A percentile compares a stretch with the other conserved stretches of the same genome.
phyloP scores from a whole-genome alignment of 305 asterid species.

The Fraxinus sp. region DNA sequence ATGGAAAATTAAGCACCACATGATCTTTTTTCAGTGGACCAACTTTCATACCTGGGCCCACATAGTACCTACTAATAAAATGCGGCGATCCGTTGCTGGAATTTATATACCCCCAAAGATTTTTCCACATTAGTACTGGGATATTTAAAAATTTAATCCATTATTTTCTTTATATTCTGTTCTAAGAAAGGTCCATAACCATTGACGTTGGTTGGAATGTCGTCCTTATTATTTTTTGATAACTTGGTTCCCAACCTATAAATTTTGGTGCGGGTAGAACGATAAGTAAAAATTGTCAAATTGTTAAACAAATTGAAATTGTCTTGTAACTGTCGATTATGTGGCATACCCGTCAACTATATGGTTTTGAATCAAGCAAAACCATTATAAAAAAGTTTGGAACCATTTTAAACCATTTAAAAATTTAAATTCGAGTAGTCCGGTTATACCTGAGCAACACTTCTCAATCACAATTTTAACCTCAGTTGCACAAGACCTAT shows the following conservation, averaged over 20 bases:
- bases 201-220: neutral
- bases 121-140: constrained; percentile 12
- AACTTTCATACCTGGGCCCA: constrained; percentile 38
- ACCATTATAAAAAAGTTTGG: too few relatives aligned
- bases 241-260: neutral
- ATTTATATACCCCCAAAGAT: constrained; percentile 3
- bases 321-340: neutral
- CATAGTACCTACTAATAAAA: neutral
- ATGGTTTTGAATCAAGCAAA: neutral
- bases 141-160: constrained; percentile 28
- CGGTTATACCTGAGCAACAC: neutral
- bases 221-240: neutral
- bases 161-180: neutral
- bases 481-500: neutral
- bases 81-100: constrained; percentile 59
- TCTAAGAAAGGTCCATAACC: neutral
- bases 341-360: neutral
- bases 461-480: neutral
- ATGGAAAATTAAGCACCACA: constrained; percentile 29
- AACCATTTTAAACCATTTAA: neutral
- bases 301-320: too few relatives aligned
- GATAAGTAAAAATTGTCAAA: neutral
- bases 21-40: constrained; percentile 57
- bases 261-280: neutral
- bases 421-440: neutral